Base-by-base conservation (phyloP, 352 stramenopile species). In the Pilasporangium apinafurcum region DNA sequence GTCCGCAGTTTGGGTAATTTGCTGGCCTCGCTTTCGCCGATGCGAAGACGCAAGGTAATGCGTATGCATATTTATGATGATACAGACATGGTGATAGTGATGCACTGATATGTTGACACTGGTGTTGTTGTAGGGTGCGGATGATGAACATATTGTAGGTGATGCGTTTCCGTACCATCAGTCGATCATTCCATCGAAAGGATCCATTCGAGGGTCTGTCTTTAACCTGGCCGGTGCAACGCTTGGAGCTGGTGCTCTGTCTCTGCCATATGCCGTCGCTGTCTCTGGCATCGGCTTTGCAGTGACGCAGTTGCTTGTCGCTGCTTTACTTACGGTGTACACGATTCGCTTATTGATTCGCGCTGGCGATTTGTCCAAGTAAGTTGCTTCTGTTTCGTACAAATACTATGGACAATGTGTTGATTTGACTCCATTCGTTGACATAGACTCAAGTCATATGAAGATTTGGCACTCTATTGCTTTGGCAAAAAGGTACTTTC, bases 151-250 rank as follows among this genome's bases (percentile, higher is more conserved):
- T 18, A 28, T 76, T 14, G 57, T 82, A n/a, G 53, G 34, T 29
- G 70, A 86, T 46, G 58, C 70, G 17, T 92, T 86, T 40, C 63
- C 74, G 32, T 82, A 88, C 37, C 77, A 90, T 54, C 72, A 84
- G 59, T 84, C 75, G 26, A 65, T 89, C 37, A 83, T 90, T 47
- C 80, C 80, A 30, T 83, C 80, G 5, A 88, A 86, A 46, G 77
- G 80, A 6, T 92, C 80, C 8, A 84, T 92, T 57, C 77, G 77
- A 14, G 80, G 80, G 40, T 92, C 80, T 3, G 72, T 92, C 14
- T 92, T 92, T 36, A 92, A 92, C 57, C 57, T 92, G 13, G 73
- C 73, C n/a, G 76, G 80, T 20, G 80, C 80, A 29, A 92, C 80
- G 25, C 68, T 92, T 9, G 80, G 80, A 9, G 80, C 80, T 12